Conservation (phyloP, 1,284 basidiomycete species). For the Sanghuangporus weigelae region DNA sequence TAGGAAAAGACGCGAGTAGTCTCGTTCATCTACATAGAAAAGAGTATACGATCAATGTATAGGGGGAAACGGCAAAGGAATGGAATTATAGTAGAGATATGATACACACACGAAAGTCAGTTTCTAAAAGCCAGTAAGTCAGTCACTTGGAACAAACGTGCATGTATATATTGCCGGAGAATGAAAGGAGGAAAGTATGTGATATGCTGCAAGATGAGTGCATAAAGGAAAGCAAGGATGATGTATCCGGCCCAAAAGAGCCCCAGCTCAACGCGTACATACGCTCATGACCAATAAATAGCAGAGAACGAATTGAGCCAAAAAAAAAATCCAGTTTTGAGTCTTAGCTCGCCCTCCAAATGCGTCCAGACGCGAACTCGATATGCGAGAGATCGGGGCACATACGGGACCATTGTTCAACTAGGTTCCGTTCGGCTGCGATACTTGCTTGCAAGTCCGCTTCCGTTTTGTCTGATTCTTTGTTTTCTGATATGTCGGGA, state of each 20-base stretch:
- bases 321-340: not conserved
- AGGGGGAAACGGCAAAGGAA: not conserved
- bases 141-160: not conserved
- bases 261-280: not conserved
- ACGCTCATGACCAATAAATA: not conserved
- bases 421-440: slow-evolving; percentile 8
- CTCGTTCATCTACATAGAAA: not conserved
- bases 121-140: not conserved
- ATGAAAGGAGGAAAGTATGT: not conserved
- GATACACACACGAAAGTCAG: not conserved
- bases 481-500: not conserved
- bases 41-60: not conserved
- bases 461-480: not conserved
- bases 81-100: not conserved
- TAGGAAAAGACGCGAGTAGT: not conserved
- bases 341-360: slow-evolving; percentile 13
- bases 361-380: slow-evolving; percentile 12
- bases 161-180: not conserved
- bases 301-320: not conserved
- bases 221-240: not conserved
- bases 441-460: slow-evolving; percentile 8
- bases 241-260: not conserved
- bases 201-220: too few relatives aligned
- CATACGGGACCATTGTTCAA: slow-evolving; percentile 10
- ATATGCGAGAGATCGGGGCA: slow-evolving; percentile 11